A percentile compares a stretch with the other conserved stretches of the same genome.
phyloP scores from a whole-genome alignment of 208 protist genomes.

The Trypanosoma mega region DNA sequence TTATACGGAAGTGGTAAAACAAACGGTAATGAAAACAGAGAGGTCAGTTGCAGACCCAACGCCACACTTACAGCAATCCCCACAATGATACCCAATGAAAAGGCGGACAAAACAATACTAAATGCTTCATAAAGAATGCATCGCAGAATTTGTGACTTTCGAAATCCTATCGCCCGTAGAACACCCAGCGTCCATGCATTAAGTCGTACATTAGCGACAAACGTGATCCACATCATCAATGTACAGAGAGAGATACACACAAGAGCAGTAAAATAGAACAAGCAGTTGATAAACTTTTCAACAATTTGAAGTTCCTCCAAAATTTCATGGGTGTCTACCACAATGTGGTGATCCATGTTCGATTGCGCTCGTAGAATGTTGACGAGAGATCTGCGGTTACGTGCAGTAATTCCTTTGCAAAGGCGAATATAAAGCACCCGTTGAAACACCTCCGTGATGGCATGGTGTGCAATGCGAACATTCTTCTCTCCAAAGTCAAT shows the following conservation, averaged over 20 bases:
- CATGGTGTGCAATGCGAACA: conserved; percentile 5
- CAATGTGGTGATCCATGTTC: conserved; percentile 43
- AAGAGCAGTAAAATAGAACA: conserved; percentile 93
- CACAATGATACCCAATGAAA: conserved; percentile 72
- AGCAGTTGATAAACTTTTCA: conserved; percentile 77
- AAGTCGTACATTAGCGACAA: conserved; percentile 94
- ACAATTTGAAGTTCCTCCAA: conserved; percentile 51
- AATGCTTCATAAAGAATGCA: conserved; percentile 94
- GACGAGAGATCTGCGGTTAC: conserved; percentile 62
- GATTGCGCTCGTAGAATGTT: conserved; percentile 81
- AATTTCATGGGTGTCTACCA: conserved; percentile 39
- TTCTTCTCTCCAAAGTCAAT: conserved; percentile 33
- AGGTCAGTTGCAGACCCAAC: conserved; percentile 83
- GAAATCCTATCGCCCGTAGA: conserved; percentile 91
- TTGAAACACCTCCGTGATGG: conserved; percentile 44
- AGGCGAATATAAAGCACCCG: conserved; percentile 72
- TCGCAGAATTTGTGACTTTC: conserved; percentile 73
- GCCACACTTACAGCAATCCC: conserved; percentile 80
- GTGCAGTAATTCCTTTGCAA: conserved; percentile 24
- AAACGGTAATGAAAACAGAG: conserved; percentile 91
- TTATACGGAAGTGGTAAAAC: conserved; percentile 87
- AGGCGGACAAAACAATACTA: conserved; percentile 88
- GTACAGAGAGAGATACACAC: conserved; percentile 92
- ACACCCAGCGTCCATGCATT: conserved; percentile 95
- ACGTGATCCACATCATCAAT: conserved; percentile 96